Evolutionary conservation across 1,284 basidiomycete genomes (phyloP).

Genomic region (Xerocomus minutiporus): DNA sequence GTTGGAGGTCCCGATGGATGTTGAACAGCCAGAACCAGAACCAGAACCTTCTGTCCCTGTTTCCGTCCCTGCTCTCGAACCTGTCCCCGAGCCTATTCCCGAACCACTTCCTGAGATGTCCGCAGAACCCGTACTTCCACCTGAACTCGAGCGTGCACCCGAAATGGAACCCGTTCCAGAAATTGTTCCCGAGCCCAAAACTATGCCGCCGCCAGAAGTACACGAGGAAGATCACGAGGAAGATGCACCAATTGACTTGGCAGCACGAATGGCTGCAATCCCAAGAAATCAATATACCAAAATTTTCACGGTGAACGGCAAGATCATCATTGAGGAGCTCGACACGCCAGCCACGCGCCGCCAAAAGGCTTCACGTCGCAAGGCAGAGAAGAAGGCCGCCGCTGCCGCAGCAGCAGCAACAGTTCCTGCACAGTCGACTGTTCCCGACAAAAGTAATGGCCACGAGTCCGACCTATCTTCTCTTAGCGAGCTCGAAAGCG

Average conservation of each 20-base stretch:
- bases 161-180: background rate
- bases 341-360: conserved; percentile 64
- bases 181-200: background rate
- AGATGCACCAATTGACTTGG: conserved; percentile 17
- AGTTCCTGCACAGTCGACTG: background rate
- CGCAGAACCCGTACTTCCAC: background rate
- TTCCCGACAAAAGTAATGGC: conserved; percentile 11
- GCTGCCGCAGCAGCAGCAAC: conserved; percentile 12
- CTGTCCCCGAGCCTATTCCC: background rate
- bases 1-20: conserved; percentile 15
- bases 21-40: conserved; percentile 13
- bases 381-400: conserved; percentile 37
- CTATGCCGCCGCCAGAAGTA: background rate
- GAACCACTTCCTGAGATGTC: background rate
- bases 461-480: conserved; percentile 28
- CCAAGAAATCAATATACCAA: conserved; percentile 29
- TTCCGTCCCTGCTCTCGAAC: conserved; percentile 4
- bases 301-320: conserved; percentile 36
- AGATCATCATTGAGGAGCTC: conserved; percentile 60
- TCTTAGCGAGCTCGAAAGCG: conserved; percentile 29
- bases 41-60: background rate
- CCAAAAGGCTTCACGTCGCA: conserved; percentile 48
- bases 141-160: background rate
- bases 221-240: background rate
- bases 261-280: conserved; percentile 28